A percentile compares a stretch with the other conserved stretches of the same genome.
phyloP scores from a whole-genome alignment of 73 alveolate genomes.

The Tetrahymena malaccensis region DNA sequence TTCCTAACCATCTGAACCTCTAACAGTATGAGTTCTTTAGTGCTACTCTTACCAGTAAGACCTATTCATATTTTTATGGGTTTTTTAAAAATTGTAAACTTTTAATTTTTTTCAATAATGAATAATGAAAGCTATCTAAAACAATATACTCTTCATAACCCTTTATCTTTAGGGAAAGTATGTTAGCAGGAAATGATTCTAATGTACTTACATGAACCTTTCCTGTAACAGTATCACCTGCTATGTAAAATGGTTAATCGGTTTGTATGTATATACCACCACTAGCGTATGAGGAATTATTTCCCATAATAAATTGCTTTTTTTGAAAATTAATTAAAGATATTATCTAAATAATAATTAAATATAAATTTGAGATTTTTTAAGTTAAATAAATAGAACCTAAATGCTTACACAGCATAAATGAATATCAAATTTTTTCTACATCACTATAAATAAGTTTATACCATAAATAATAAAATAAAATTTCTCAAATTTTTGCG shows the following conservation, averaged over 20 bases:
- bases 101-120: too few species aligned
- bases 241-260: neutral
- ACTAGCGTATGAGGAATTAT: neutral
- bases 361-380: too few species aligned
- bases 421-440: too few species aligned
- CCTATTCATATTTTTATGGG: neutral
- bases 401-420: too few species aligned
- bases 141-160: neutral
- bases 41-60: neutral
- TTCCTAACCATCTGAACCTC: neutral
- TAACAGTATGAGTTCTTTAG: neutral
- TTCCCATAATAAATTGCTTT: neutral
- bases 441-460: neutral
- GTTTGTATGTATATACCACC: neutral
- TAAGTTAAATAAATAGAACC: neutral
- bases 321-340: neutral
- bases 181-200: neutral
- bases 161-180: neutral
- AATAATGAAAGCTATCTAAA: neutral
- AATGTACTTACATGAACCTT: neutral
- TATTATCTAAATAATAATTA: neutral
- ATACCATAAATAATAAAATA: neutral
- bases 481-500: neutral
- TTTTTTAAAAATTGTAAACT: too few species aligned
- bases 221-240: slow-evolving; percentile 8